Percentiles rank a stretch among this genome's conserved stretches.
phyloP scores from a whole-genome alignment of 108 stramenopile genomes.

The Nitzschia sp. region DNA sequence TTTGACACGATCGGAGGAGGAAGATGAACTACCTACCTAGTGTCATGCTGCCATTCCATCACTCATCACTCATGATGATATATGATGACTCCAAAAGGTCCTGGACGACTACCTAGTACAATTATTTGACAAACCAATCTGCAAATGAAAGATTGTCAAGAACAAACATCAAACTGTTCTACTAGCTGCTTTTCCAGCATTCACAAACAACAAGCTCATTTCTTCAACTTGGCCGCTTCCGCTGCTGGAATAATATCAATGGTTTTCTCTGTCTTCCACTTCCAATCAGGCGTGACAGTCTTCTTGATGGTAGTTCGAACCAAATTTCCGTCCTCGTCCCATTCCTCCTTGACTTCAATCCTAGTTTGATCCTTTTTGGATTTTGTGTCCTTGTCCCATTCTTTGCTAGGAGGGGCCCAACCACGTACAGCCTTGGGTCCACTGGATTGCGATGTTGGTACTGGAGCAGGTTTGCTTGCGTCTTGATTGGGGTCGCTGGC shows the following conservation, averaged over 20 bases:
- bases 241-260: constrained; percentile 30
- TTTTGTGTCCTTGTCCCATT: constrained; percentile 27
- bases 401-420: constrained; percentile 39
- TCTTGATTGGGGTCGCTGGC: neutral
- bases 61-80: too few relatives aligned
- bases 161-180: too few relatives aligned
- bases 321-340: constrained; percentile 42
- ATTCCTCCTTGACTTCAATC: constrained; percentile 40
- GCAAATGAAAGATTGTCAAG: too few relatives aligned
- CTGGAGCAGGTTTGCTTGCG: constrained; percentile 12
- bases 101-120: too few relatives aligned
- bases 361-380: constrained; percentile 22
- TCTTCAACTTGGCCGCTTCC: constrained; percentile 33
- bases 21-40: too few relatives aligned
- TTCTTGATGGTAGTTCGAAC: constrained; percentile 34
- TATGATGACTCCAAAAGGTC: too few relatives aligned
- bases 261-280: constrained; percentile 28
- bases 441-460: constrained; percentile 22
- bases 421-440: constrained; percentile 20
- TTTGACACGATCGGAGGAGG: too few relatives aligned
- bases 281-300: constrained; percentile 37
- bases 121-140: too few relatives aligned
- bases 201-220: neutral
- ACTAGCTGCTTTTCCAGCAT: too few relatives aligned
- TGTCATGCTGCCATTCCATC: too few relatives aligned